phyloP scores from a whole-genome alignment of 148 eudicot species.

The Oxyria digyna region DNA sequence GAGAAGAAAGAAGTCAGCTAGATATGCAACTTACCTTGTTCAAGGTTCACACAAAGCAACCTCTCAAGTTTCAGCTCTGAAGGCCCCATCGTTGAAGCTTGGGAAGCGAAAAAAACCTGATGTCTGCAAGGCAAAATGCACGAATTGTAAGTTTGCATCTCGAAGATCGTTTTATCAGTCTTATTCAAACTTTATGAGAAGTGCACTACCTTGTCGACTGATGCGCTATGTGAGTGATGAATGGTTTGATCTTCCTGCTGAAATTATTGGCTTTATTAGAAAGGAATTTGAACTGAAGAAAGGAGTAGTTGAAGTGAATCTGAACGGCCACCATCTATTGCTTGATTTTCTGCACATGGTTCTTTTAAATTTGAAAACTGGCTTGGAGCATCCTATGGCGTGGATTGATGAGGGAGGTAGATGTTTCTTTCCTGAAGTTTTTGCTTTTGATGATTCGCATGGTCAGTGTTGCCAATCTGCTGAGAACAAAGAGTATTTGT shows the following conservation, averaged over 20 bases:
- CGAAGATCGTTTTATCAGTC: conserved; percentile 26
- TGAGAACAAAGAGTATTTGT: conserved; percentile 18
- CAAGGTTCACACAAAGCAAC: conserved; percentile 19
- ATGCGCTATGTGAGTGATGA: conserved; percentile 58
- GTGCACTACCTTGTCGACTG: conserved; percentile 59
- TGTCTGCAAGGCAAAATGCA: conserved; percentile 25
- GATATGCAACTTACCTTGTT: conserved; percentile 16
- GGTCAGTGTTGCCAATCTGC: conserved; percentile 17
- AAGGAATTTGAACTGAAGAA: conserved; percentile 51
- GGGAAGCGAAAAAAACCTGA: conserved; percentile 64
- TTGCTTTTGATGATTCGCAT: conserved; percentile 24
- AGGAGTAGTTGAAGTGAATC: conserved; percentile 48
- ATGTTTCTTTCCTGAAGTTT: conserved; percentile 74
- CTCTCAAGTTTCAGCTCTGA: conserved; percentile 17
- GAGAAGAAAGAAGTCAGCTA: conserved; percentile 49
- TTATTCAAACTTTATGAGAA: conserved; percentile 49
- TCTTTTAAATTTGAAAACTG: conserved; percentile 47
- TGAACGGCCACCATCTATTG: conserved; percentile 27
- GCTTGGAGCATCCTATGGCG: conserved; percentile 52
- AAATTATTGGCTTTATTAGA: conserved; percentile 33
- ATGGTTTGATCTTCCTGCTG: conserved; percentile 61
- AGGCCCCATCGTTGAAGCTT: conserved; percentile 22
- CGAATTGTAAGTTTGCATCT: conserved; percentile 22
- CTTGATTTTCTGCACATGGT: conserved; percentile 76
- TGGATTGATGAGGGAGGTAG: conserved; percentile 88